Conservation (phyloP, 805 yeast genomes). For the Lipomyces lipofer region DNA sequence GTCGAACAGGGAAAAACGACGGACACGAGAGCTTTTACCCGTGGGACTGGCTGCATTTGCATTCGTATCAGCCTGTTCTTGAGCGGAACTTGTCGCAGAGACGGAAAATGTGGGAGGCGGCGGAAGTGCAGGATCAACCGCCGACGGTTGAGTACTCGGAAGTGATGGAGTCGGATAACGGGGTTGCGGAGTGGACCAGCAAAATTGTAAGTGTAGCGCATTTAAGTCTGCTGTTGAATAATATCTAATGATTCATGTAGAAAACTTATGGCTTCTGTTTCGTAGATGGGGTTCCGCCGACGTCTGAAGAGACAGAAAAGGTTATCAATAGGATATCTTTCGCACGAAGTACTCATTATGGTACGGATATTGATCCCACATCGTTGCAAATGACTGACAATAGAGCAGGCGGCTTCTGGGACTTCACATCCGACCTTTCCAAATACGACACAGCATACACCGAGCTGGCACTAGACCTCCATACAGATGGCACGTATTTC, state of each 20-base stretch:
- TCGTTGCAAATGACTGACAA: background rate
- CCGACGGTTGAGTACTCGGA: conserved; percentile 53
- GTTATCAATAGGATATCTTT: conserved; percentile 59
- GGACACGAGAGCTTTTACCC: conserved; percentile 45
- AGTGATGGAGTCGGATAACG: conserved; percentile 48
- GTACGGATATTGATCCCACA: background rate
- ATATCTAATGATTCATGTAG: background rate
- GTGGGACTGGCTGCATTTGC: conserved; percentile 48
- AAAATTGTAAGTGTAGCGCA: conserved; percentile 45
- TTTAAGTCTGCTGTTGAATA: conserved; percentile 26
- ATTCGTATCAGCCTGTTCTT: conserved; percentile 54
- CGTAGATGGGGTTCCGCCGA: conserved; percentile 60
- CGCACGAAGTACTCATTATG: conserved; percentile 69
- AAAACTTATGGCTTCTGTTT: conserved; percentile 61
- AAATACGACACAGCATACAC: conserved; percentile 74
- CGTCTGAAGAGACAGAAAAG: conserved; percentile 58
- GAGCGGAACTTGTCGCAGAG: conserved; percentile 38
- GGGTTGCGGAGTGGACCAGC: conserved; percentile 56
- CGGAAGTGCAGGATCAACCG: conserved; percentile 42
- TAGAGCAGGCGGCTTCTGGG: conserved; percentile 66
- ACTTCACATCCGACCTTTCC: conserved; percentile 66
- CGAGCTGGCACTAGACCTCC: conserved; percentile 60
- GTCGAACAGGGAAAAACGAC: conserved; percentile 45
- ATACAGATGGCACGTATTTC: conserved; percentile 78
- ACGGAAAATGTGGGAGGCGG: conserved; percentile 36